These are phyloP conservation scores for Penicillium sp. DNA, from an alignment of 2,329 filamentous ascomycete genomes.

Conservation along the genomic window DNA sequence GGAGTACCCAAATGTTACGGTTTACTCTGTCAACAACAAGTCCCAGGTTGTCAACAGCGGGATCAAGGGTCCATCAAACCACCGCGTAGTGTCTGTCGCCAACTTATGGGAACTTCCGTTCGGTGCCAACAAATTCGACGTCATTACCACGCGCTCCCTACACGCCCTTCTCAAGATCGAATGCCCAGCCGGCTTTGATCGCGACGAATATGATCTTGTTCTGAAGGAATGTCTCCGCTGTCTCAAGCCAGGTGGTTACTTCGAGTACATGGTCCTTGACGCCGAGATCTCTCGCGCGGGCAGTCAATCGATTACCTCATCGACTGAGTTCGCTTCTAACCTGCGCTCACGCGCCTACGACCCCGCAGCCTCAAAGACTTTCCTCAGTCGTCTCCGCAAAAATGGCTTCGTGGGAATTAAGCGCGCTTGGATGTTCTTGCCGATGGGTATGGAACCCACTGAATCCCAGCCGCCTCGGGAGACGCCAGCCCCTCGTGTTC, in stretches of 20 bases:
- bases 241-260: slow-evolving; percentile 86
- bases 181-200: slow-evolving; percentile 63
- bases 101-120: slow-evolving; percentile 82
- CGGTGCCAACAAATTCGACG: slow-evolving; percentile 80
- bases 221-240: slow-evolving; percentile 85
- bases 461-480: slow-evolving; percentile 48
- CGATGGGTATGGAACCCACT: slow-evolving; percentile 64
- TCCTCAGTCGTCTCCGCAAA: slow-evolving; percentile 70
- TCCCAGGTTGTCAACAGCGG: slow-evolving; percentile 71
- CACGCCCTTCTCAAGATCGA: slow-evolving; percentile 76
- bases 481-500: slow-evolving; percentile 39
- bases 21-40: slow-evolving; percentile 84
- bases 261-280: slow-evolving; percentile 90
- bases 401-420: slow-evolving; percentile 79
- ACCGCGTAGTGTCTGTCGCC: slow-evolving; percentile 77
- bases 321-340: slow-evolving; percentile 88
- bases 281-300: slow-evolving; percentile 86
- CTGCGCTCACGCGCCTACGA: slow-evolving; percentile 91
- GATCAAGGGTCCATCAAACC: slow-evolving; percentile 81
- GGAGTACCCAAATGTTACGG: slow-evolving; percentile 79
- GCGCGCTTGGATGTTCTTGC: slow-evolving; percentile 85
- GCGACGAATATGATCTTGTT: slow-evolving; percentile 86
- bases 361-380: slow-evolving; percentile 76
- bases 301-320: slow-evolving; percentile 74
- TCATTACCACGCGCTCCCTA: slow-evolving; percentile 85